Evolutionary conservation across 1,284 basidiomycete species (phyloP), one percentile per base, ranked within the genome.

Genomic region (Erythrobasidium hasegawianum): DNA sequence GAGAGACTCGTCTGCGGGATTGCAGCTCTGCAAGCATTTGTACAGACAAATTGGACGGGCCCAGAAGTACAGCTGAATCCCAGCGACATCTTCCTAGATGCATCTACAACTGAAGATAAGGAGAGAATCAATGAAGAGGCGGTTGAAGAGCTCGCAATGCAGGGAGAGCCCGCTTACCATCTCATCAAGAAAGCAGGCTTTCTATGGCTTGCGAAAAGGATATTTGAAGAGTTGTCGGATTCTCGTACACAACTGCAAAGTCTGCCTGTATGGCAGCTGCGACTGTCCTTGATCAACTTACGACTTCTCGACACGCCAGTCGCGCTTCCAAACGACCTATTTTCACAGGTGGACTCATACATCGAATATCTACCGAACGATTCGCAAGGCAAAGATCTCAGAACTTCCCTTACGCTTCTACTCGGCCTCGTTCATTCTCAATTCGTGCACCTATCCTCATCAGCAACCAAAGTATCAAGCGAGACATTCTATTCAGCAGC

Each of bases 21-120:
- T 1, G 86, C 90, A 2, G 86, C 86, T 62, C 81, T 97, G 27
- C 90, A 96, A 71, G 85, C 89, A 0, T 99, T 95, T 78, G 81
- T 95, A 0, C 96, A 98, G 77, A 82, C 83, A 40, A 99, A 99
- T 78, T 99, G 92, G 92, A 97, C 94, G 0, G 96, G 96, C 1
- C 96, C 96, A 0, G 84, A 90, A 73, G 82, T 96, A 45, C 80
- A 86, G 68, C 76, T 92, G n/a, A 26, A 71, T 52, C 67, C 78
- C 39, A 18, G 76, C 9, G 76, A 78, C 24, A 68, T 79, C 2
- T 73, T 81, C 61, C 72, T 86, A 57, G 77, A 87, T 73, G 38
- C n/a, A n/a, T 57, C 62, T 20, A 40, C 26, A 22, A 18, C 40
- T 8, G 55, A 61, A 11, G 79, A 81, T 14, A 81, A 85, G 47